These are phyloP conservation scores for Phytophthora hibernalis DNA, from an alignment of 352 stramenopile species.

Conservation along the genomic window DNA sequence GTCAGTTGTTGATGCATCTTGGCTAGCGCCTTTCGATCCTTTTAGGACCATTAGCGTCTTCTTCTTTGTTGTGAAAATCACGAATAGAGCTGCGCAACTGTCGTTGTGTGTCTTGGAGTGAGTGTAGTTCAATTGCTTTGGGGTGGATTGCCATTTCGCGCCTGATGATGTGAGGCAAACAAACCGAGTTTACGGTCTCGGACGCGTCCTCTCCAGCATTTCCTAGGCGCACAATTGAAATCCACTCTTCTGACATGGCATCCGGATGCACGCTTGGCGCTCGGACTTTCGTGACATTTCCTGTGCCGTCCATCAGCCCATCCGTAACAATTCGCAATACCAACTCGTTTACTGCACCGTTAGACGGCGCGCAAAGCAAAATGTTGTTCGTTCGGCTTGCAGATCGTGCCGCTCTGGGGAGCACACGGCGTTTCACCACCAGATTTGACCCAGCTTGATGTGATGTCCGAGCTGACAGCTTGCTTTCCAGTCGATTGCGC, in stretches of 20 bases:
- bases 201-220: conserved; percentile 80
- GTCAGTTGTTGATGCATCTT: conserved; percentile 80
- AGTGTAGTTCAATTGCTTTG: conserved; percentile 72
- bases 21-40: conserved; percentile 67
- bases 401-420: conserved; percentile 43
- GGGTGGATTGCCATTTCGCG: conserved; percentile 83
- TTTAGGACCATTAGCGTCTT: conserved; percentile 40
- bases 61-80: conserved; percentile 77
- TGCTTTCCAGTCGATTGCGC: conserved; percentile 72
- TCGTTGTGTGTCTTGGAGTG: conserved; percentile 69
- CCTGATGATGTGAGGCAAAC: conserved; percentile 85
- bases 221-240: conserved; percentile 85
- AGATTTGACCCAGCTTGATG: conserved; percentile 37
- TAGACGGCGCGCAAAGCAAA: conserved; percentile 90
- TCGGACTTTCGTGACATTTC: conserved; percentile 60
- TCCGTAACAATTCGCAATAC: conserved; percentile 89
- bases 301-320: conserved; percentile 71
- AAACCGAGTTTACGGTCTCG: conserved; percentile 76
- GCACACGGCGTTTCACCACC: conserved; percentile 57
- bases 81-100: conserved; percentile 71
- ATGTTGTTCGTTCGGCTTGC: conserved; percentile 65
- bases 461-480: conserved; percentile 48
- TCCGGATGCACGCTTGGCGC: conserved; percentile 77
- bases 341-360: conserved; percentile 91
- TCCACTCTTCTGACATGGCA: conserved; percentile 44